Base-by-base conservation (phyloP, 108 stramenopile genomes). In the Chaetoceros tenuissimus region DNA sequence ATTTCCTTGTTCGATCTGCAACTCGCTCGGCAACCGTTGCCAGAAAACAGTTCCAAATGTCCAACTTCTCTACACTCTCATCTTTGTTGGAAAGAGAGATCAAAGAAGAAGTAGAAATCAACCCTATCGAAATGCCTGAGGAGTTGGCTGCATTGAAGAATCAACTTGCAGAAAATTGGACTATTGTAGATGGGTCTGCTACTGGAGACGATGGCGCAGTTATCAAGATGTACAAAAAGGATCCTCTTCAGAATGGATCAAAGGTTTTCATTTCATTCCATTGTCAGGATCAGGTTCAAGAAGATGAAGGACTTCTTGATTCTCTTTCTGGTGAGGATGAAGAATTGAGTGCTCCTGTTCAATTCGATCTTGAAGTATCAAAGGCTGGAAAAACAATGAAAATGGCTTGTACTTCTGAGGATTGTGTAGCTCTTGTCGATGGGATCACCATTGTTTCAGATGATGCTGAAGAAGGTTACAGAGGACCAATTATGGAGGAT, bases 401-500 rank as follows among this genome's bases (percentile, higher is more conserved):
- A 16, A 48, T 85, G 21, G 68, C 63, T 28, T 87, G 85, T 43
- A 46, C 78, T 23, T 57, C 73, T 23, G 79, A 73, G 3, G 69
- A 59, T 40, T 75, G 55, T 8, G 45, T 58, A 13, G 50, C 64
- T 7, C 68, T 21, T 30, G 72, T 91, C 43, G 82, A 87, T 26
- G 53, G 71, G 46, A 83, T 83, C 24, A 55, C 66, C 18, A 66
- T 77, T 0, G 66, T 60, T 18, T 10, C 50, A 2, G 74, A 78
- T 20, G 73, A 71, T 54, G 64, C 48, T 44, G 57, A 62, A n/a
- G 34, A 69, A 34, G 52, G 46, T 7, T 86, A 90, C 59, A 78
- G 86, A 66, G 89, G 89, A 47, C 89, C 89, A 21, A 84, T 84
- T 45, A 82, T 84, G 47, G 24, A 48, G 28, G 89, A 90, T 49